Base-by-base conservation (phyloP, 345 rosid genomes). In the Jatropha curcas region DNA sequence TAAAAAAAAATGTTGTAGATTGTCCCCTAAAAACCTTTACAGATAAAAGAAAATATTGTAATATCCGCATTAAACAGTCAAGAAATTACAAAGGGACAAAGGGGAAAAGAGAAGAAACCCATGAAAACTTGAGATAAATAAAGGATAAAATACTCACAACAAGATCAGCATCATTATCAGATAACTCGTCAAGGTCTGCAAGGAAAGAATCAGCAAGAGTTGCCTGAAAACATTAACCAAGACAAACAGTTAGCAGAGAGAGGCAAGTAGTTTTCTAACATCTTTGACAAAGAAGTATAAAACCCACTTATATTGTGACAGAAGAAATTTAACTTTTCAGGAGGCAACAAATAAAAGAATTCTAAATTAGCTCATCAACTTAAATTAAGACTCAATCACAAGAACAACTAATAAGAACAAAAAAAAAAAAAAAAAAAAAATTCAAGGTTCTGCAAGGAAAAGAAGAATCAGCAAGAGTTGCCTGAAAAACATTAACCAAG, bases 391-490 rank as follows among this genome's bases (percentile, higher is more conserved):
- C n/a, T 7, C 45, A 22, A 3, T 20, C 6, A 58, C 13, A 58
- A 58, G 0, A 14, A 58, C 19, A 58, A 35, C 45, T 1, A 7
- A 41, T 2, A 27, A 58, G n/a, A n/a, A n/a, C n/a, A n/a, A n/a
- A n/a, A n/a, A n/a, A n/a, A n/a, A n/a, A n/a, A n/a, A n/a, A n/a
- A n/a, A n/a, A n/a, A n/a, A n/a, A n/a, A n/a, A n/a, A n/a, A n/a
- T n/a, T 90, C 97, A 41, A 94, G 95, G 81, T 92, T n/a, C 98
- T 1, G 97, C 97, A 11, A 94, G 91, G 77, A 94, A 92, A n/a
- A n/a, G n/a, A n/a, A 37, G 97, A 90, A 84, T 92, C 98, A 34
- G 90, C 94, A 58, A 94, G 94, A 69, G 94, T 89, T 24, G 94
- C 96, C 97, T 94, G 82, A 25, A 77, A n/a, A 79, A 39, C 69